A percentile compares a stretch with the other conserved stretches of the same genome.
Evolutionary conservation across 495 filamentous ascomycete genomes (phyloP).

Genomic region (Aspergillus coremiiformis): DNA sequence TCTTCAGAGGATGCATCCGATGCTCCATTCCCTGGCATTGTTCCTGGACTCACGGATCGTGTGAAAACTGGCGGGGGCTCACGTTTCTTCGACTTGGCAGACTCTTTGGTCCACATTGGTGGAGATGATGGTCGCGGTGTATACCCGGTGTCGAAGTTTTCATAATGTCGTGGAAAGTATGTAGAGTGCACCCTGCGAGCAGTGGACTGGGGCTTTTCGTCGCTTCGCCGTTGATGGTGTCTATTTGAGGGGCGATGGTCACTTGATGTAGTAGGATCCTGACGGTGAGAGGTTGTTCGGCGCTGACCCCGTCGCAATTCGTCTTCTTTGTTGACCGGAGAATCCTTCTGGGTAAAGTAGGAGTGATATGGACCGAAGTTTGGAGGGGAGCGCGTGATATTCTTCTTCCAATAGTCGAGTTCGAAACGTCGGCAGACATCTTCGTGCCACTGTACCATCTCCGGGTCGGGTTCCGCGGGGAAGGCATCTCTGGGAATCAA

Average conservation of each 20-base stretch:
- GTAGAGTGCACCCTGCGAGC: slow-evolving; percentile 19
- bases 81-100: slow-evolving; percentile 18
- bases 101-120: slow-evolving; percentile 16
- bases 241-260: slow-evolving; percentile 13
- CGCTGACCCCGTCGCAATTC: slow-evolving; percentile 15
- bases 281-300: slow-evolving; percentile 16
- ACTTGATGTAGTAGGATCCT: slow-evolving; percentile 9
- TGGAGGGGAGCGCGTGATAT: slow-evolving; percentile 26
- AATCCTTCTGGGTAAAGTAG: slow-evolving; percentile 28
- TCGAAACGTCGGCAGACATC: slow-evolving; percentile 45
- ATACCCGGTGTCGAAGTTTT: slow-evolving; percentile 11
- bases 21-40: slow-evolving; percentile 13
- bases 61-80: slow-evolving; percentile 15
- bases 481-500: slow-evolving; percentile 70
- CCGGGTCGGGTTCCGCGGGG: slow-evolving; percentile 63
- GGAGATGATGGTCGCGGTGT: slow-evolving; percentile 30
- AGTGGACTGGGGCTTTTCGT: slow-evolving; percentile 18
- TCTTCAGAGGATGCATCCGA: slow-evolving; percentile 26
- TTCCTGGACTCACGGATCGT: slow-evolving; percentile 20
- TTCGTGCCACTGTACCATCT: slow-evolving; percentile 81
- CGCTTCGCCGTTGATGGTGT: slow-evolving; percentile 21
- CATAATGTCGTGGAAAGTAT: slow-evolving; percentile 8
- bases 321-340: slow-evolving; percentile 24
- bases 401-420: slow-evolving; percentile 34
- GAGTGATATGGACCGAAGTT: slow-evolving; percentile 29